Evolutionary conservation across 1,139 yeast species (phyloP).

Genomic region (Lodderomyces margitis): DNA sequence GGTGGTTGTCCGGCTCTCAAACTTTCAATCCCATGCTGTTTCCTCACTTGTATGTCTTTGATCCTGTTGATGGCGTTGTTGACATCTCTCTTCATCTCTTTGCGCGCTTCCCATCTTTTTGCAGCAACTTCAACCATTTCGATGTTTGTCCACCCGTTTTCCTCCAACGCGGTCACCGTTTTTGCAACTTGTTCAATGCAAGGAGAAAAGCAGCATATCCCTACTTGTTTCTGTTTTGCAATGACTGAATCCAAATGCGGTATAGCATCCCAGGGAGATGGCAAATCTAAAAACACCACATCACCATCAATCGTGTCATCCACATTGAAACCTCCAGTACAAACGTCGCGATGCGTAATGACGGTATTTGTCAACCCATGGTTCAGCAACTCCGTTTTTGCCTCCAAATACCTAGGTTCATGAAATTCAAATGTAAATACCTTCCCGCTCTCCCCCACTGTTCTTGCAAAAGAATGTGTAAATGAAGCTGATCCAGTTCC

Average conservation of each 20-base stretch:
- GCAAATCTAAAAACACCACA: slow-evolving; percentile 84
- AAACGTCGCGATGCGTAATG: slow-evolving; percentile 90
- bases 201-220: slow-evolving; percentile 93
- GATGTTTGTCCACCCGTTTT: slow-evolving; percentile 80
- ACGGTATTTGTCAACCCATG: slow-evolving; percentile 61
- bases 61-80: slow-evolving; percentile 80
- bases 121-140: slow-evolving; percentile 94
- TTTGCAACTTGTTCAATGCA: slow-evolving; percentile 96
- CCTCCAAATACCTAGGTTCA: slow-evolving; percentile 77
- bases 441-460: slow-evolving; percentile 60
- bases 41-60: slow-evolving; percentile 74
- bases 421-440: slow-evolving; percentile 91
- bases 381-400: slow-evolving; percentile 66
- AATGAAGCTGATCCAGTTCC: slow-evolving; percentile 98
- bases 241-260: slow-evolving; percentile 68
- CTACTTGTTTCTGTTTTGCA: slow-evolving; percentile 51
- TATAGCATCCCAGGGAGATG: slow-evolving; percentile 97
- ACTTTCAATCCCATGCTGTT: slow-evolving; percentile 70
- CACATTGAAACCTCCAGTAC: slow-evolving; percentile 70
- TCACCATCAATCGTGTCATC: slow-evolving; percentile 48
- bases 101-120: slow-evolving; percentile 86
- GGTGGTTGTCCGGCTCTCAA: slow-evolving; percentile 33
- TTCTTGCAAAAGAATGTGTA: slow-evolving; percentile 88
- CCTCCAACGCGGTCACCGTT: slow-evolving; percentile 72
- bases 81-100: slow-evolving; percentile 79